phyloP scores from a whole-genome alignment of 495 filamentous ascomycete genomes.

The Hypomontagnella monticulosa region DNA sequence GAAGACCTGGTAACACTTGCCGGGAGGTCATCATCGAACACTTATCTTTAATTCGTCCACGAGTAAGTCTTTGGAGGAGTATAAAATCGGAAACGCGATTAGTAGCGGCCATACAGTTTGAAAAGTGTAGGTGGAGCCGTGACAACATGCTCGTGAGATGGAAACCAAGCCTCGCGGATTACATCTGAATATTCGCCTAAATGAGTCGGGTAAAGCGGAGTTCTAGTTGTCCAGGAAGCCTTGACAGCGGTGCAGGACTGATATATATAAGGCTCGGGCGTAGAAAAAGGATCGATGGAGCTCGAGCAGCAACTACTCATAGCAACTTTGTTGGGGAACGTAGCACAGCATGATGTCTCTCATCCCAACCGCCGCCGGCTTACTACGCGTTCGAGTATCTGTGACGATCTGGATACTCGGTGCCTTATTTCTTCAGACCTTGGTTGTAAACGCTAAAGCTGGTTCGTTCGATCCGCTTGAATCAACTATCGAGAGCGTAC shows the following conservation, averaged over 20 bases:
- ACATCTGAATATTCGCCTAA: background rate
- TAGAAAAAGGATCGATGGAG: slow-evolving; percentile 24
- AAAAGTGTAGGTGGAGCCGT: background rate
- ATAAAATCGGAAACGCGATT: too few relatives aligned
- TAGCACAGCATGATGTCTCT: slow-evolving; percentile 20
- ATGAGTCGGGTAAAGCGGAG: slow-evolving; percentile 1
- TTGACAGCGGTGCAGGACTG: background rate
- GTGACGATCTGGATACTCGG: slow-evolving; percentile 20
- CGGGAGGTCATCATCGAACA: background rate
- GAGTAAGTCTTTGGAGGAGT: background rate
- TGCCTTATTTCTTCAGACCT: slow-evolving; percentile 5
- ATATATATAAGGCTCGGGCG: slow-evolving; percentile 29
- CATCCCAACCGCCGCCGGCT: slow-evolving; percentile 8
- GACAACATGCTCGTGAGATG: too few relatives aligned
- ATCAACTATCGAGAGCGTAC: slow-evolving; percentile 64
- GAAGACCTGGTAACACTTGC: background rate
- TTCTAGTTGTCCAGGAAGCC: background rate
- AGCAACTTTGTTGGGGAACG: slow-evolving; percentile 1
- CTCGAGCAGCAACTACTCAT: background rate
- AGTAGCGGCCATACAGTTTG: background rate
- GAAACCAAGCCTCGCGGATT: too few relatives aligned
- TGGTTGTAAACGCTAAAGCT: slow-evolving; percentile 3
- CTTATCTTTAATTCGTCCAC: background rate
- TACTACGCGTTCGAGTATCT: slow-evolving; percentile 18
- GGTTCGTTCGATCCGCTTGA: slow-evolving; percentile 60